These are phyloP conservation scores for Ustilago loliicola DNA, from an alignment of 1,284 basidiomycete species.

Conservation along the genomic window DNA sequence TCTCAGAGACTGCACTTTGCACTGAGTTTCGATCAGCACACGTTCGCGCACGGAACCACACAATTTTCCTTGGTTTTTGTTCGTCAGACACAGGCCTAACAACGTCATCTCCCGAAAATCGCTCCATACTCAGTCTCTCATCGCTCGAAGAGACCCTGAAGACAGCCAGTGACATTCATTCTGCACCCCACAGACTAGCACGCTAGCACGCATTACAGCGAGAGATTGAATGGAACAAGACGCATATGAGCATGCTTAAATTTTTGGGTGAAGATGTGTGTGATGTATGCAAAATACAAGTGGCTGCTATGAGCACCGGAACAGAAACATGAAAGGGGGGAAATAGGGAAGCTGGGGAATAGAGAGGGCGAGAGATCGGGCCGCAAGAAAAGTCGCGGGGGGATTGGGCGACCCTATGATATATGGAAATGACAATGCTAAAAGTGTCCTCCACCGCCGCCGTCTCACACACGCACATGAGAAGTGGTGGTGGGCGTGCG, in stretches of 20 bases:
- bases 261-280: slow-evolving; percentile 31
- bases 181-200: not conserved
- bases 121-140: too few relatives aligned
- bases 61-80: not conserved
- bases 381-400: slow-evolving; percentile 12
- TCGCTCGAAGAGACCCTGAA: not conserved
- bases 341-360: slow-evolving; percentile 40
- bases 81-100: not conserved
- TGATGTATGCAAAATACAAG: slow-evolving; percentile 49
- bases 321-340: slow-evolving; percentile 22
- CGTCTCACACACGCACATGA: slow-evolving; percentile 2
- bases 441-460: slow-evolving; percentile 7
- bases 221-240: slow-evolving; percentile 21
- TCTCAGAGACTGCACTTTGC: not conserved
- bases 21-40: not conserved
- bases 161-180: not conserved
- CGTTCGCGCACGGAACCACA: not conserved
- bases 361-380: slow-evolving; percentile 49
- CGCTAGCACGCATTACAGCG: not conserved
- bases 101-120: not conserved
- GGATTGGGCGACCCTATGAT: slow-evolving; percentile 20
- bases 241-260: slow-evolving; percentile 44
- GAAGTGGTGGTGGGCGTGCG: not conserved
- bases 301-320: slow-evolving; percentile 11
- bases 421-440: not conserved